Conservation (phyloP, 1,139 yeast genomes). For the Casaregolazyma suthepensis region DNA sequence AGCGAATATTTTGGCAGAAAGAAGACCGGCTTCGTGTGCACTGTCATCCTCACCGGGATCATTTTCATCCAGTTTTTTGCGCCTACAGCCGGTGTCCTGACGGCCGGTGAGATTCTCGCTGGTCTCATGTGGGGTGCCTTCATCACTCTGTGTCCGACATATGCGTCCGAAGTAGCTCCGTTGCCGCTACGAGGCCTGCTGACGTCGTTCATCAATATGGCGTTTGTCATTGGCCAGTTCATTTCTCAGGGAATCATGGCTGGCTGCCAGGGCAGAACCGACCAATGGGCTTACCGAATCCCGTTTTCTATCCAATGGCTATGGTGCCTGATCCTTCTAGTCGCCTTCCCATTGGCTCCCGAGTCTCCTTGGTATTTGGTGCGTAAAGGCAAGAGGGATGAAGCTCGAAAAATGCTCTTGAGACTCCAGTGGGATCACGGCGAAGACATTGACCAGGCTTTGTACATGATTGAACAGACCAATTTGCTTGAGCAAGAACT, state of each 20-base stretch:
- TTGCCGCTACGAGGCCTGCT: constrained; percentile 39
- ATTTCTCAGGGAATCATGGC: constrained; percentile 39
- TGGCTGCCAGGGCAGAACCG: constrained; percentile 49
- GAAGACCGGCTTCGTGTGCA: constrained; percentile 37
- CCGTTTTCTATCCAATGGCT: constrained; percentile 31
- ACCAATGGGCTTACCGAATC: constrained; percentile 31
- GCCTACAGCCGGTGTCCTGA: constrained; percentile 32
- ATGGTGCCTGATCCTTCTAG: constrained; percentile 24
- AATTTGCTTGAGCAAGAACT: constrained; percentile 41
- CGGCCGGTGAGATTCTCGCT: constrained; percentile 40
- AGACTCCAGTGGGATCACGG: constrained; percentile 23
- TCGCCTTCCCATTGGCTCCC: constrained; percentile 33
- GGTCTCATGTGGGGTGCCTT: constrained; percentile 46
- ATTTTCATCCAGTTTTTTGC: constrained; percentile 43
- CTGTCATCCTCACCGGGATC: constrained; percentile 25
- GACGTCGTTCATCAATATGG: constrained; percentile 40
- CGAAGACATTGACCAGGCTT: constrained; percentile 23
- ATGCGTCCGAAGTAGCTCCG: constrained; percentile 45
- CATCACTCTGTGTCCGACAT: constrained; percentile 41
- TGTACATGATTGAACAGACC: constrained; percentile 39
- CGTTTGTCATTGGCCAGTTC: constrained; percentile 44
- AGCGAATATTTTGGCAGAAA: constrained; percentile 46
- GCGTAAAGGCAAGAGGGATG: constrained; percentile 34
- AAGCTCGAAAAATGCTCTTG: constrained; percentile 33
- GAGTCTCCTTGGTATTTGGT: constrained; percentile 55